Base-by-base conservation (phyloP, 345 rosid species). In the Populus alba region DNA sequence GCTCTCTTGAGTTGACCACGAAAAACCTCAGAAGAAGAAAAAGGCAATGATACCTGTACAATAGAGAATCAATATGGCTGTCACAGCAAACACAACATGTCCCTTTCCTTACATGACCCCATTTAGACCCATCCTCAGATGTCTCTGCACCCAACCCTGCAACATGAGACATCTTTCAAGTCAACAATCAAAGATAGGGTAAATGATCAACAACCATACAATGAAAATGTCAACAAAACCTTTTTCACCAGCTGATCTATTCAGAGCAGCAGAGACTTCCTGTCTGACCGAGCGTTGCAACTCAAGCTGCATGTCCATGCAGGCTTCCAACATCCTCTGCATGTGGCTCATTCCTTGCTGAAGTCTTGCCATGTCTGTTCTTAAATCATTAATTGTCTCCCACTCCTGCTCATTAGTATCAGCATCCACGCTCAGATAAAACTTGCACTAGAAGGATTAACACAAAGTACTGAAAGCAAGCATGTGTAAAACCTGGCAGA, bases 261-360 rank as follows among this genome's bases (percentile, higher is more conserved):
- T 97, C 73, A 97, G 90, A 67, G 97, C 98, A 31, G 98, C 99
- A 69, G 99, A 94, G 23, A 97, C 98, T 84, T 94, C 99, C 87
- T 97, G 99, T 80, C 98, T 90, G 31, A 97, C 99, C 8, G 99
- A 94, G 70, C 98, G 94, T 83, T 97, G 99, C 80, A 97, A 81
- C 91, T 94, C 99, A 55, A 97, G 88, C 68, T 97, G 99, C 99
- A 97, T 97, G 84, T 97, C 97, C 98, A 97, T 94, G 88, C 98
- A 92, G 78, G 98, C 94, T 78, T 97, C 99, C 68, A 97, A 80
- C 97, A 91, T 94, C 83, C 97, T 91, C 88, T 97, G 99, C 99
- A 97, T 94, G 86, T 94, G 95, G 79, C 90, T 92, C 99, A 94
- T 94, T 29, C 97, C 97, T 83, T 97, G 99, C 81, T 97, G 99